These are phyloP conservation scores for Leccinum subgranulosum DNA, from an alignment of 768 basidiomycete species.

Conservation along the genomic window DNA sequence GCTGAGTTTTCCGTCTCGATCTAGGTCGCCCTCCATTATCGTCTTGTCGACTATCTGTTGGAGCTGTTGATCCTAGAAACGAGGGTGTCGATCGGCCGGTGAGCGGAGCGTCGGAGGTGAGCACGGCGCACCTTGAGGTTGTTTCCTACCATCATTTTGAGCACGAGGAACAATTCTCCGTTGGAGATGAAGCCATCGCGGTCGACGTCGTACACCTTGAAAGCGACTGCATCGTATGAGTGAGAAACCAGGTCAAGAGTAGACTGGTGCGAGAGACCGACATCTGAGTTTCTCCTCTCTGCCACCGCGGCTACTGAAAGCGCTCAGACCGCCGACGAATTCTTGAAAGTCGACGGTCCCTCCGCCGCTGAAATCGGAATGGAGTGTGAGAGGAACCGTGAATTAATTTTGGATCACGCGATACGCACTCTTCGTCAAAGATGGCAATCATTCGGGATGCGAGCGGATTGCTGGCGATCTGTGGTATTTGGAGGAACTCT, in stretches of 20 bases:
- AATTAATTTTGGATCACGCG: conserved; percentile 1
- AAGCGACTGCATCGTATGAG: conserved; percentile 68
- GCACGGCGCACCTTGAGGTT: conserved; percentile 78
- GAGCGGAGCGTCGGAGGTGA: background rate
- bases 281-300: conserved; percentile 96
- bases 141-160: conserved; percentile 99
- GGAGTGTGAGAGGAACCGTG: background rate
- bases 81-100: background rate
- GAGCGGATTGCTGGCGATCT: conserved; percentile 96
- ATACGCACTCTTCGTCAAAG: conserved; percentile 95
- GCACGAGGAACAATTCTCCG: conserved; percentile 94
- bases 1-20: conserved; percentile 94
- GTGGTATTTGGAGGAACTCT: conserved; percentile 98
- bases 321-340: conserved; percentile 96
- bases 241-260: background rate
- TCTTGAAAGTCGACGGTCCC: conserved; percentile 99
- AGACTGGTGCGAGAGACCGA: conserved; percentile 39
- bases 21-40: conserved; percentile 99
- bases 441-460: conserved; percentile 99
- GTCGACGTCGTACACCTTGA: conserved; percentile 99
- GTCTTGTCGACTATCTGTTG: conserved; percentile 99
- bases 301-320: conserved; percentile 95
- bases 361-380: conserved; percentile 65
- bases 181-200: conserved; percentile 97
- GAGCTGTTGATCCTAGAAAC: conserved; percentile 84